Evolutionary conservation across 768 basidiomycete genomes (phyloP), one percentile per base, ranked within the genome.

Genomic region (Daedalea quercina): DNA sequence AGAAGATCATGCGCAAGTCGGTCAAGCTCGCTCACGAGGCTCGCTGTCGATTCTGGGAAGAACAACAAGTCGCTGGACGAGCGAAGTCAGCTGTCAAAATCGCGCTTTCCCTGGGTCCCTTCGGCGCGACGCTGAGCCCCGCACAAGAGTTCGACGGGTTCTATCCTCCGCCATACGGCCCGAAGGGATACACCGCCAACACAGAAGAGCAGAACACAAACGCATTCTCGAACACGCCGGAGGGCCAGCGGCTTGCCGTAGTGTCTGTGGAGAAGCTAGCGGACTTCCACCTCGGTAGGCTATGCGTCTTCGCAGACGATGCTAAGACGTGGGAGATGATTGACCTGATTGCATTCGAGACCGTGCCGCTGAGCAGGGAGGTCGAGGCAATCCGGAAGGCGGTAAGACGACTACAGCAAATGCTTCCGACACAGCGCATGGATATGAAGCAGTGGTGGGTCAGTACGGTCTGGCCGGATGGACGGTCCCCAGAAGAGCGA

Each of bases 161-260:
- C 56, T 91, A 90, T 61, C 89, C 89, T 1, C 82, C 84, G 0
- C 86, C 87, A 0, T 89, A 77, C 60, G 87, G 87, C 1, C 87
- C 87, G 2, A 61, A 12, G 22, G 52, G 51, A 17, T 44, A 20
- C 44, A 22, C 43, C 47, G n/a, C 41, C 43, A 42, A 40, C 9
- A 28, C 50, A 15, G 54, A 53, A n/a, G 68, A 53, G 3, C 57
- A 57, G 7, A 79, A 78, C 51, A 59, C 52, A 43, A 82, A 77
- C 31, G 68, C 72, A 3, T 83, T 80, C 57, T 49, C 44, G 3
- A 48, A 47, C 20, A 62, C 59, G 2, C 58, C 64, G 8, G 68
- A 67, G 33, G 61, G 52, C 1, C 51, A 57, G 19, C 68, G 64
- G 26, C 73, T 74, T 9, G 60, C 61, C 6, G 65, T 62, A 13